Conservation (phyloP, 2,329 filamentous ascomycete species). For the Paecilomyces fulvus region DNA sequence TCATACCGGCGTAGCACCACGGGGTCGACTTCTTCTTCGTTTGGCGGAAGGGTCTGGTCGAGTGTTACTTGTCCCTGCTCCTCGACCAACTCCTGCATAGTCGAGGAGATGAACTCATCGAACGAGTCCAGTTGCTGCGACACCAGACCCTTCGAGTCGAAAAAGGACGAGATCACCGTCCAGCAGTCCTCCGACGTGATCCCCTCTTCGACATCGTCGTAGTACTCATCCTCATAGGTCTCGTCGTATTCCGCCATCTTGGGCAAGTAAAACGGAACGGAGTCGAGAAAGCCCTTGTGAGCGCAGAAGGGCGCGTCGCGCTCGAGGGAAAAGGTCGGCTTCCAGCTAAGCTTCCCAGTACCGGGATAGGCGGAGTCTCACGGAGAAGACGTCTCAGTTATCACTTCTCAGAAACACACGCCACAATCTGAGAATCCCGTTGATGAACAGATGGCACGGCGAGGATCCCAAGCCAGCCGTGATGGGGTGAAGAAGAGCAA, state of each 20-base stretch:
- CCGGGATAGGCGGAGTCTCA: conserved; percentile 5
- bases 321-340: conserved; percentile 13
- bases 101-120: conserved; percentile 90
- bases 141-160: conserved; percentile 89
- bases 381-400: conserved; percentile 1
- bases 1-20: conserved; percentile 87
- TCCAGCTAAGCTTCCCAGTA: conserved; percentile 8
- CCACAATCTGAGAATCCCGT: conserved; percentile 16
- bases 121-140: conserved; percentile 98
- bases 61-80: conserved; percentile 89
- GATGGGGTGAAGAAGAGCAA: conserved; percentile 14
- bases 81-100: conserved; percentile 87
- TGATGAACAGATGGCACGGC: conserved; percentile 13
- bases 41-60: conserved; percentile 78
- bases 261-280: conserved; percentile 4
- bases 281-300: conserved; percentile 2
- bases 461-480: conserved; percentile 15
- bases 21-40: conserved; percentile 61
- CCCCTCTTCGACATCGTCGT: conserved; percentile 57
- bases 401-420: conserved; percentile 3
- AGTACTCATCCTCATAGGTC: conserved; percentile 62
- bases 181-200: conserved; percentile 98
- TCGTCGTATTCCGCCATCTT: conserved; percentile 51
- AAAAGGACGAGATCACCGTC: conserved; percentile 95
- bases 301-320: conserved; percentile 20